Evolutionary conservation across 768 basidiomycete genomes (phyloP).

Genomic region (Kwoniella pini): DNA sequence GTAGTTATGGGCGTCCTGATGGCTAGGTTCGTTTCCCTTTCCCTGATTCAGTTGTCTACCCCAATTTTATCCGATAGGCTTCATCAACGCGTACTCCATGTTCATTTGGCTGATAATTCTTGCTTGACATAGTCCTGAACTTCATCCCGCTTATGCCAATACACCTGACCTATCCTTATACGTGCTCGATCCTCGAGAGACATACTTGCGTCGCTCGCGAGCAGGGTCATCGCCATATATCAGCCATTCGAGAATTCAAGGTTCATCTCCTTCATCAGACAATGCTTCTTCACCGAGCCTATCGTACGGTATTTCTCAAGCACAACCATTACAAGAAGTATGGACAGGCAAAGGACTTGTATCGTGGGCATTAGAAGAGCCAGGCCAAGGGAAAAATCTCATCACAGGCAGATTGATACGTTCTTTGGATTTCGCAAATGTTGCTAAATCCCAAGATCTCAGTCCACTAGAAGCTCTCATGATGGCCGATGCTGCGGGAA

Average conservation of each 20-base stretch:
- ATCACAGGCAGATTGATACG: conserved; percentile 43
- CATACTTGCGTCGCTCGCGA: conserved; percentile 34
- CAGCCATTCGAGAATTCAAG: conserved; percentile 21
- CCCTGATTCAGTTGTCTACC: not conserved
- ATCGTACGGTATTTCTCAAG: not conserved
- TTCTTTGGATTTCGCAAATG: conserved; percentile 25
- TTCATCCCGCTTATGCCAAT: conserved; percentile 25
- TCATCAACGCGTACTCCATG: not conserved
- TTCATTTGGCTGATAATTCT: not conserved
- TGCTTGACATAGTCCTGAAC: conserved; percentile 36
- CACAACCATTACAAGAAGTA: conserved; percentile 26
- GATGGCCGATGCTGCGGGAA: conserved; percentile 9
- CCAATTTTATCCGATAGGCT: not conserved
- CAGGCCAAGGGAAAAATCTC: conserved; percentile 45
- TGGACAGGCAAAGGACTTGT: conserved; percentile 49
- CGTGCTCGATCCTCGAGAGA: conserved; percentile 49
- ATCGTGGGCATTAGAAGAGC: conserved; percentile 44
- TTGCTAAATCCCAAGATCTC: conserved; percentile 21
- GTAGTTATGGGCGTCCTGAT: conserved; percentile 40
- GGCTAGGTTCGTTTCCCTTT: conserved; percentile 35
- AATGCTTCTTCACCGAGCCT: conserved; percentile 24
- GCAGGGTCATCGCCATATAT: conserved; percentile 24
- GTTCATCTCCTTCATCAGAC: conserved; percentile 23
- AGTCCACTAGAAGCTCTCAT: conserved; percentile 37
- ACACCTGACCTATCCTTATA: conserved; percentile 43